Evolutionary conservation across 2,329 filamentous ascomycete species (phyloP), one percentile per base, ranked within the genome.

Genomic region (Fusarium drepaniforme): DNA sequence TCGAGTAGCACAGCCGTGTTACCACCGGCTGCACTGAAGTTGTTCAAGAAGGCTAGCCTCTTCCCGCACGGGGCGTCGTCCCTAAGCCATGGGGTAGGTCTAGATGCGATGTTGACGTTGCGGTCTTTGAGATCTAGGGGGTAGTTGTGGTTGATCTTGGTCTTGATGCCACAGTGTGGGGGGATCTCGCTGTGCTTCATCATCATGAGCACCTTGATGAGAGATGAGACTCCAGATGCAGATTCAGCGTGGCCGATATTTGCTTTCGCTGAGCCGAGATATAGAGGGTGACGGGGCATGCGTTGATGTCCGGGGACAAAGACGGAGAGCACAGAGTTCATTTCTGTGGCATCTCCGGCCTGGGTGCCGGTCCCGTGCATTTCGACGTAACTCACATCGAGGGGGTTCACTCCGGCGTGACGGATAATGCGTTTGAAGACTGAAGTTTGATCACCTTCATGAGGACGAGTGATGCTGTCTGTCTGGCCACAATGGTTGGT

Each of bases 351-450:
- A 79, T 97, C 95, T 71, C 94, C 95, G 37, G 93, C 94, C 82
- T 97, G 94, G 0, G 94, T 97, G 37, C 95, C 95, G 4, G 95
- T 97, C 16, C 94, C 95, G 81, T 97, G 94, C 92, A 97, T 95
- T 83, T 97, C 95, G 11, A 97, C 92, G 79, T 96, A 97, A 82
- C 91, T 91, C 59, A 97, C 89, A 73, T 96, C 93, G 61, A 91
- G 88, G 2, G 94, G 93, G 78, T 96, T 92, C 25, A 97, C 88
- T 68, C 93, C 92, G 49, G 93, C 92, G 51, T 93, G 90, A 58
- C 92, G 89, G 1, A 96, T 87, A 33, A 97, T 91, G 44, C 90
- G 87, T 66, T 90, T 89, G 78, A 93, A 96, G 13, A 97, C 85
- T 58, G 89, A 86, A 15, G 93, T 90, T 82, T 97, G 95, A 0